Base-by-base conservation (phyloP, 1,139 yeast genomes). In the Saccharomyces hybrid region DNA sequence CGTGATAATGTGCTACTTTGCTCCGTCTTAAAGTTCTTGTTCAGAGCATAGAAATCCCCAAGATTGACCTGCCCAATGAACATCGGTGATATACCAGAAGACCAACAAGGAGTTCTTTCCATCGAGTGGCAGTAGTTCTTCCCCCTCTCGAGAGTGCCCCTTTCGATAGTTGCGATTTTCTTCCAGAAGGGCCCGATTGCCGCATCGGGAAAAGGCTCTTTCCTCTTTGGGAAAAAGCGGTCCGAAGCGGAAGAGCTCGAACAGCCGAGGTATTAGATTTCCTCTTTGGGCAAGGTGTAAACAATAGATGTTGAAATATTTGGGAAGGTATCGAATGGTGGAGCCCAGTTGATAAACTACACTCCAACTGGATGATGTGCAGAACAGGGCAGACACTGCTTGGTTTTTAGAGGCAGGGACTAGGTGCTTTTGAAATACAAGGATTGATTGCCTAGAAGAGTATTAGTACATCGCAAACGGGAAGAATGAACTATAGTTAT, bases 401-500 rank as follows among this genome's bases (percentile, higher is more conserved):
- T 31, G 34, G 34, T 31, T 31, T 31, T 31, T 31, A 20, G 34
- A 31, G 34, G 34, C 34, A 31, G 34, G 34, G 4, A 20, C 23
- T 20, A 20, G 23, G 23, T 20, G 23, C 23, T 20, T 20, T 20
- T 3, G 4, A 20, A 20, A 20, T 3, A 20, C 23, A 20, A 20
- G 4, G 34, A 31, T 31, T 31, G 34, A 31, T 31, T 31, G 34
- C 34, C 6, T 31, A 31, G 34, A 31, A 31, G 5, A 31, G 34
- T 31, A 31, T 13, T 31, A 31, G 6, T 31, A 31, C 34, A 31
- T 13, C 34, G 34, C 34, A 31, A 31, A 31, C 34, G 4, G 34
- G 34, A 31, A 31, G 34, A 31, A 31, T 31, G 64, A 57, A 52
- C 38, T 68, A 65, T 54, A 65, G 65, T 51, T 68, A 59, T 51